Evolutionary conservation across 306 rosid species (phyloP).

Genomic region (Boehmeria nivea): DNA sequence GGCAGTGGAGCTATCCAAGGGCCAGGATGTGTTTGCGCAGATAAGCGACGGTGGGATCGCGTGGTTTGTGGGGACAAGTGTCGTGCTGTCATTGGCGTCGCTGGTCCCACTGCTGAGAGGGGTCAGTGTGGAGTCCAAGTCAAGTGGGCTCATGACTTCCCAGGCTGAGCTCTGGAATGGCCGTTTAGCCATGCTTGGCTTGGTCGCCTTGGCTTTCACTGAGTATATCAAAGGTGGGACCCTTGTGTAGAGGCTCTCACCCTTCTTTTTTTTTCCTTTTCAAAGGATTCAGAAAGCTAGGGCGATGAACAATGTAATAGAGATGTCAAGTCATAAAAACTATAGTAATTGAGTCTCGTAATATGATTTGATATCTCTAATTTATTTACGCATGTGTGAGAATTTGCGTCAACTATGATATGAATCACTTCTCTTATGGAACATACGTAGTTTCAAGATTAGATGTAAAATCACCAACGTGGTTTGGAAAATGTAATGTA

Average conservation of each 20-base stretch:
- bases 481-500: no score
- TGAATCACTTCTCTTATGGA: no score
- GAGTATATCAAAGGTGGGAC: constrained; percentile 70
- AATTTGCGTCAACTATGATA: no score
- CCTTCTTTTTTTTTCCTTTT: no score
- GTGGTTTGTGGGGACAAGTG: constrained; percentile 58
- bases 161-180: constrained; percentile 84
- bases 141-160: constrained; percentile 49
- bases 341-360: no score
- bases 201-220: constrained; percentile 62
- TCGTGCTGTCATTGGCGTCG: constrained; percentile 56
- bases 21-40: constrained; percentile 58
- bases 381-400: no score
- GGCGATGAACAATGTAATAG: no score
- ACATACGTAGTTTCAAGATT: no score
- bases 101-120: constrained; percentile 62
- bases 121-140: constrained; percentile 63
- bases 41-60: constrained; percentile 59
- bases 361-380: no score
- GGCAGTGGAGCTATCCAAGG: constrained; percentile 57
- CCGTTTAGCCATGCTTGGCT: constrained; percentile 81
- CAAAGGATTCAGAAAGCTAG: no score
- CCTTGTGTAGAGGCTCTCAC: constrained; percentile 28
- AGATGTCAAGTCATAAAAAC: no score
- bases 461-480: no score